Evolutionary conservation across 148 eudicot species (phyloP).

Genomic region (Spergularia marina): DNA sequence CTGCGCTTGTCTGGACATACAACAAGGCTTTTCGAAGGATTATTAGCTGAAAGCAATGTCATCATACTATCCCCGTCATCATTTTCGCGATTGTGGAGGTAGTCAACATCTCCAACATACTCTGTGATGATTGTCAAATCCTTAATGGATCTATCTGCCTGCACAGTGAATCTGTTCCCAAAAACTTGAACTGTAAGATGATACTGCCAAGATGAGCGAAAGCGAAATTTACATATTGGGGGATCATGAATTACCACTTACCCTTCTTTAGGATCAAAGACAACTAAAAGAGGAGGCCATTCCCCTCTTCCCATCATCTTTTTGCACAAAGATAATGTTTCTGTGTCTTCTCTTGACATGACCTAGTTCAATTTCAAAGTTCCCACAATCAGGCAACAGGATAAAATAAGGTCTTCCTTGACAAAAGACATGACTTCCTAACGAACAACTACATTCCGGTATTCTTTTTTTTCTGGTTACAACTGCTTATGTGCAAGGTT

Average conservation of each 20-base stretch:
- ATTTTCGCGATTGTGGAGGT: conserved; percentile 66
- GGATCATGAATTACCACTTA: conserved; percentile 25
- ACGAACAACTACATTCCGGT: neutral
- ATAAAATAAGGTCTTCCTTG: neutral
- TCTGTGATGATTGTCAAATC: conserved; percentile 92
- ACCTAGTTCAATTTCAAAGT: conserved; percentile 41
- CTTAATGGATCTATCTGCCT: conserved; percentile 72
- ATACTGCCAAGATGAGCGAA: neutral
- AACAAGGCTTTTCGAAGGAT: conserved; percentile 70
- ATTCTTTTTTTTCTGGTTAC: too few species aligned
- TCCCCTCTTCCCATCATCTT: conserved; percentile 87
- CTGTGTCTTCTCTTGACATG: conserved; percentile 60
- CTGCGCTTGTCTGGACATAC: conserved; percentile 93
- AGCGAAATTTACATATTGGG: neutral
- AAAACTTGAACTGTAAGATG: conserved; percentile 2
- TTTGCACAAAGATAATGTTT: conserved; percentile 65
- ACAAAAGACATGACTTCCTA: too few species aligned
- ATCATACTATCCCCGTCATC: conserved; percentile 97
- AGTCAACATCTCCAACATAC: conserved; percentile 96
- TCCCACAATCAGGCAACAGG: conserved; percentile 19
- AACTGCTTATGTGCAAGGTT: neutral
- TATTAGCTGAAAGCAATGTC: conserved; percentile 70
- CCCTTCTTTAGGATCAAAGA: conserved; percentile 90
- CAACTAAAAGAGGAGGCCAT: conserved; percentile 97
- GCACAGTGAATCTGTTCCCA: conserved; percentile 73